Base-by-base conservation (phyloP, 2,329 filamentous ascomycete species). In the Diplodia corticola region DNA sequence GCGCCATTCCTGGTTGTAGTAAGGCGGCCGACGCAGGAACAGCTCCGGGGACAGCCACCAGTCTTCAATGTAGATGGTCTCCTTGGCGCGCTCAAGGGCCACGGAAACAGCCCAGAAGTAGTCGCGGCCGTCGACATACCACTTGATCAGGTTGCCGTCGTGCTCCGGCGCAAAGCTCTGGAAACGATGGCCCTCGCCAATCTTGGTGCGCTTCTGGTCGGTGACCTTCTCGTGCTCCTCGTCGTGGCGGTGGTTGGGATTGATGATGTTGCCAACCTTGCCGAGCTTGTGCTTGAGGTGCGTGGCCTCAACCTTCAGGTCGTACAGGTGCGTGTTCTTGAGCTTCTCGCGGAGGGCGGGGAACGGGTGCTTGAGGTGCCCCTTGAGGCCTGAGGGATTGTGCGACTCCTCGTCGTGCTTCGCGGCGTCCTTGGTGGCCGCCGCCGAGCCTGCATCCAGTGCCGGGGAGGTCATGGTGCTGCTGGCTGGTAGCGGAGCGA, bases 41-140 rank as follows among this genome's bases (percentile, higher is more conserved):
- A 95, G 80, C 78, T 95, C 91, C 0, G 92, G 95, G 3, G 91
- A 96, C 15, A 98, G 82, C 95, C 95, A 98, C 95, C 94, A 99
- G 74, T 98, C 95, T 67, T 85, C 90, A 70, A 99, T 96, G 78
- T 98, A 99, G 71, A 99, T 97, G 53, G 90, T 90, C 79, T 98
- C 94, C 73, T 91, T 91, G 44, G 95, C 95, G 67, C 89, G 85
- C 69, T 98, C 93, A n/a, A 98, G 83, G 0, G 93, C 94, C 37
- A 89, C 88, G 0, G 93, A 96, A 12, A 99, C 93, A 20, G 95
- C 90, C 77, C 93, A 97, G 77, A 95, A 96, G 78, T 99, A 99
- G 79, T 98, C 91, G 68, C 93, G 85, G 3, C 93, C 95, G 75
- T 98, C 95, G 12, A 98, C 92, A 79, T 97, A 98, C 93, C 94